Percentiles rank a stretch among this genome's conserved stretches.
These are phyloP conservation scores for Elaeis oleifera DNA, from an alignment of 202 grass and related monocot genomes.

Conservation along the genomic window DNA sequence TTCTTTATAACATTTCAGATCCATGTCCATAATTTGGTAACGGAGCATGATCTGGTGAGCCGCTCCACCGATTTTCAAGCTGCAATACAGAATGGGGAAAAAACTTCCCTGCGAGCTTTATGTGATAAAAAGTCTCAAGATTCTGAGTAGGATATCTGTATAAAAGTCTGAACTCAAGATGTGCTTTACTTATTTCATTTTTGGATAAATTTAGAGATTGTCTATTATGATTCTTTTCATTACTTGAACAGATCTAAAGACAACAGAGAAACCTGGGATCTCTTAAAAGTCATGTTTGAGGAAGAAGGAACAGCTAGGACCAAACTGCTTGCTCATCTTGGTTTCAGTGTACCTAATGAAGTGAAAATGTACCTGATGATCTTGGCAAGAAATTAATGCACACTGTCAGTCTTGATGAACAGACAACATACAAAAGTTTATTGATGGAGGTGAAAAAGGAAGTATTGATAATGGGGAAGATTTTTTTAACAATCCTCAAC, in stretches of 20 bases:
- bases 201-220: neutral
- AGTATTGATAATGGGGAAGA: slow-evolving; percentile 82
- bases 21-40: slow-evolving; percentile 80
- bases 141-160: slow-evolving; percentile 54
- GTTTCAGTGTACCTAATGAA: slow-evolving; percentile 64
- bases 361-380: slow-evolving; percentile 40
- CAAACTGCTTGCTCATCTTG: slow-evolving; percentile 86
- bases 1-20: slow-evolving; percentile 36
- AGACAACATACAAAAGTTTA: no score
- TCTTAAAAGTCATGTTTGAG: slow-evolving; percentile 94
- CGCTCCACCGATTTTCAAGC: slow-evolving; percentile 88
- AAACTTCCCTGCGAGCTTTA: slow-evolving; percentile 58
- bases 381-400: slow-evolving; percentile 54
- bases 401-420: slow-evolving; percentile 43
- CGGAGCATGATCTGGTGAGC: slow-evolving; percentile 80
- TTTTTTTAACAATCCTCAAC: slow-evolving; percentile 91
- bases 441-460: slow-evolving; percentile 23
- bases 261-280: slow-evolving; percentile 90
- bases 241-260: slow-evolving; percentile 52
- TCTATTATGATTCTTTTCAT: no score
- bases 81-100: slow-evolving; percentile 85
- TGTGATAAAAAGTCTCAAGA: slow-evolving; percentile 86
- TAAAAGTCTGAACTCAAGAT: no score
- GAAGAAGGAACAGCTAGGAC: slow-evolving; percentile 76
- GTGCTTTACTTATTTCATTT: no score